Percentiles rank a stretch among this genome's conserved stretches.
These are phyloP conservation scores for Aspergillus felis DNA, from an alignment of 2,329 filamentous ascomycete species.

Conservation along the genomic window DNA sequence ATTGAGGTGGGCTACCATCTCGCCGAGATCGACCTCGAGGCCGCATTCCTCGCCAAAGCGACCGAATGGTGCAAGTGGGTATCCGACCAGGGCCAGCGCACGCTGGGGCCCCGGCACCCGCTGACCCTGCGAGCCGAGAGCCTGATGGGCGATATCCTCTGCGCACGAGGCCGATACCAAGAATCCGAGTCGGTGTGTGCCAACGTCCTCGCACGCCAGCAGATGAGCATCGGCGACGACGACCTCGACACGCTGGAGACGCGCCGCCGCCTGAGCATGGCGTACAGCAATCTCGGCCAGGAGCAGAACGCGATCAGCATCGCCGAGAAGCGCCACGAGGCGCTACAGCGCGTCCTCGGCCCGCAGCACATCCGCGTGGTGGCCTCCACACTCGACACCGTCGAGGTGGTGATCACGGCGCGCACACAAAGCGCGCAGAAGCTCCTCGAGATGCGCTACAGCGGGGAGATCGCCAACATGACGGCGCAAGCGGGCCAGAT, in stretches of 20 bases:
- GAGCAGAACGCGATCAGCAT: background rate
- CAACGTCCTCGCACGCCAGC: slow-evolving; percentile 29
- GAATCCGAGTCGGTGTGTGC: slow-evolving; percentile 29
- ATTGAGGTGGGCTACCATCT: slow-evolving; percentile 24
- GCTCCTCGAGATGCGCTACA: slow-evolving; percentile 8
- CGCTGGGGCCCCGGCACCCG: slow-evolving; percentile 22
- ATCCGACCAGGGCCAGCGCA: slow-evolving; percentile 22
- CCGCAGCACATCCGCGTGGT: slow-evolving; percentile 25
- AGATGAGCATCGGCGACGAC: slow-evolving; percentile 30
- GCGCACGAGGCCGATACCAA: slow-evolving; percentile 21
- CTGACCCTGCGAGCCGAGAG: slow-evolving; percentile 28
- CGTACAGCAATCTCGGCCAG: slow-evolving; percentile 17
- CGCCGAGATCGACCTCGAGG: slow-evolving; percentile 25
- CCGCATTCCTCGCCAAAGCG: slow-evolving; percentile 21
- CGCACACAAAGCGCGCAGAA: slow-evolving; percentile 8
- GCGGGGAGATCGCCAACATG: slow-evolving; percentile 13
- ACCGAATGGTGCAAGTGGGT: slow-evolving; percentile 31
- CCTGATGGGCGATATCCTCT: slow-evolving; percentile 25
- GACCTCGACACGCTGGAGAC: slow-evolving; percentile 28
- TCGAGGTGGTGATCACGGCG: slow-evolving; percentile 22
- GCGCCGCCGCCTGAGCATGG: slow-evolving; percentile 22
- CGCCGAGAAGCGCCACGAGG: slow-evolving; percentile 17
- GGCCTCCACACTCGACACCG: slow-evolving; percentile 15
- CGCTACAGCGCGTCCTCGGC: slow-evolving; percentile 22
- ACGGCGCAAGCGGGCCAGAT: slow-evolving; percentile 13